Base-by-base conservation (phyloP, 305 asterid species). In the Rubia occidens region DNA sequence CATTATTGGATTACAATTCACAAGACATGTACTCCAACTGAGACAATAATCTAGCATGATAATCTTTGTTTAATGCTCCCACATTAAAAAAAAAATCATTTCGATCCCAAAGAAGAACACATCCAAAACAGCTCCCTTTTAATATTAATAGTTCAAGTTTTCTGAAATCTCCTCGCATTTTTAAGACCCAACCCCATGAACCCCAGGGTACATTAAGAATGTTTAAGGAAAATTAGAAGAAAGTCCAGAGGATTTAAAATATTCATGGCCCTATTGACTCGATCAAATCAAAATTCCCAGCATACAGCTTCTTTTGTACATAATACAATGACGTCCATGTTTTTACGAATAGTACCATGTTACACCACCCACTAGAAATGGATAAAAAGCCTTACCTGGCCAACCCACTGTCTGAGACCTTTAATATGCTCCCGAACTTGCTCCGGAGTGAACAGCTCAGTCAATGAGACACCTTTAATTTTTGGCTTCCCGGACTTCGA, bases 391-490 rank as follows among this genome's bases (percentile, higher is more conserved):
- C 61, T 77, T 76, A 91, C 99, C 98, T 95, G 99, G 79, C 99
- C 99, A 68, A 95, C 79, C 99, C 99, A 95, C 87, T 82, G 94
- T 71, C 99, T 84, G 68, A 95, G 96, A 76, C 99, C 94, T 74
- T 51, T 69, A 78, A 91, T 95, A 81, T 95, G 99, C 80, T 84
- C 83, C 68, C 85, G 85, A 74, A 89, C 96, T 82, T 89, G 90
- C 75, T 88, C 98, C 51, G 96, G 96, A 53, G 97, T 89, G 85
- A 95, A 95, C 80, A 95, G 74, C 75, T 95, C 99, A 54, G 85
- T 92, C 96, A 95, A 77, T 42, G 99, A 95, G 60, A 95, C 99
- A 71, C 95, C 99, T 73, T 88, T 87, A 75, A 91, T 89, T 77
- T 87, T 91, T 68, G 94, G 87, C 86, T 95, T 95, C 84, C 97